Percentiles rank a stretch among this genome's conserved stretches.
phyloP scores from a whole-genome alignment of 768 basidiomycete species.

The Mycena vitilis region DNA sequence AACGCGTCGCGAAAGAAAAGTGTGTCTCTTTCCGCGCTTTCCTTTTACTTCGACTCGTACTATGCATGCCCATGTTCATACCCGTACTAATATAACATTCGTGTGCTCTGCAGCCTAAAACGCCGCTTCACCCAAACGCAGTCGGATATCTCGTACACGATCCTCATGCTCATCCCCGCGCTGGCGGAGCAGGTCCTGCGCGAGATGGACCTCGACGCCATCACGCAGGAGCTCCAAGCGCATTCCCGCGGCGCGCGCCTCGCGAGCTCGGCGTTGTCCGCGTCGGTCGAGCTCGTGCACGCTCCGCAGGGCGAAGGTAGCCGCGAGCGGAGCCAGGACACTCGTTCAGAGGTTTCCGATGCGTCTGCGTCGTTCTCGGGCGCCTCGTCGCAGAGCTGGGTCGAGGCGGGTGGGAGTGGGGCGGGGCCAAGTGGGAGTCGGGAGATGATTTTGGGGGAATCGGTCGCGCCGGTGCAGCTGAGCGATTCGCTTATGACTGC shows the following conservation, averaged over 20 bases:
- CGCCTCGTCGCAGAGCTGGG: conserved; percentile 34
- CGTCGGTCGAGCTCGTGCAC: conserved; percentile 36
- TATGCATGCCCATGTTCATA: not conserved
- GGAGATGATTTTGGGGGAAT: conserved; percentile 36
- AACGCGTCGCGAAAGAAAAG: conserved; percentile 75
- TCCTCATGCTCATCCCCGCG: conserved; percentile 65
- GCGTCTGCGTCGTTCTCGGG: conserved; percentile 28
- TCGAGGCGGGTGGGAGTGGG: conserved; percentile 25
- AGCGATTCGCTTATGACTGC: conserved; percentile 35
- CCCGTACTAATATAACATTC: conserved; percentile 10
- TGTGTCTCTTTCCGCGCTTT: conserved; percentile 50
- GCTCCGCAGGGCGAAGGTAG: conserved; percentile 53
- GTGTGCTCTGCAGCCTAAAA: conserved; percentile 60
- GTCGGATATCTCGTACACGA: conserved; percentile 80
- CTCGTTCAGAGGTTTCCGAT: conserved; percentile 34
- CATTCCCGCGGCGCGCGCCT: conserved; percentile 31
- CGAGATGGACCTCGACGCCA: conserved; percentile 73
- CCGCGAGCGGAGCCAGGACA: conserved; percentile 44
- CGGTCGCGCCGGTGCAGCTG: conserved; percentile 32
- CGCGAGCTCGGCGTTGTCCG: conserved; percentile 38
- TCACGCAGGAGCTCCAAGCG: conserved; percentile 61
- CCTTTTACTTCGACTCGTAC: too few relatives aligned
- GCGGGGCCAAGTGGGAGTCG: conserved; percentile 22
- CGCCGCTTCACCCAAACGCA: conserved; percentile 82
- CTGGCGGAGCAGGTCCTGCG: conserved; percentile 63